Conservation (phyloP, 176 grass and related monocot genomes). For the Pharus latifolius region DNA sequence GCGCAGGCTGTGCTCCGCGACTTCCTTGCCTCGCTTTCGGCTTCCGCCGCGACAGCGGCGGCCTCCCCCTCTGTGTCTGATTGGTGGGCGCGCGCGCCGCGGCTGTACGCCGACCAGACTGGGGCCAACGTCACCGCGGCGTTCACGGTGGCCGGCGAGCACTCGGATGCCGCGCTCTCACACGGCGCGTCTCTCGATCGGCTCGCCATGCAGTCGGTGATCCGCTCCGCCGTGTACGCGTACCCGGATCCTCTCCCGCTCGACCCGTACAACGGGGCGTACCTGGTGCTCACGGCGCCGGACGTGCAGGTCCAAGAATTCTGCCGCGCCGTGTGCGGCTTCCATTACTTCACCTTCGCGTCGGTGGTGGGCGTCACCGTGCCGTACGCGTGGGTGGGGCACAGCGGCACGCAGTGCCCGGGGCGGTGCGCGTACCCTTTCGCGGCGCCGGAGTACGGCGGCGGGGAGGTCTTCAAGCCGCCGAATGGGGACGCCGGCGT, state of each 20-base stretch:
- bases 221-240: conserved; percentile 43
- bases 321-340: conserved; percentile 78
- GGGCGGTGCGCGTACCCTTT: conserved; percentile 81
- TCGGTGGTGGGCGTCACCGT: conserved; percentile 64
- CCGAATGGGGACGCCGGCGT: conserved; percentile 64
- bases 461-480: conserved; percentile 31
- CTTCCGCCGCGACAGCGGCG: not conserved
- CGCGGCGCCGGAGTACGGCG: conserved; percentile 30
- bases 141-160: conserved; percentile 51
- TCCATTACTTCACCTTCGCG: conserved; percentile 86
- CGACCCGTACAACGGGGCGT: conserved; percentile 54
- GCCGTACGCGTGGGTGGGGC: conserved; percentile 80
- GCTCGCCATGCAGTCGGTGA: conserved; percentile 59
- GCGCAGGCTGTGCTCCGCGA: conserved; percentile 59
- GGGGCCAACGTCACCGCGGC: conserved; percentile 45
- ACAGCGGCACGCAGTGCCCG: conserved; percentile 67
- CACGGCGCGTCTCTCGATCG: conserved; percentile 59
- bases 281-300: conserved; percentile 78
- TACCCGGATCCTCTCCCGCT: conserved; percentile 43
- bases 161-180: conserved; percentile 43
- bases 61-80: conserved; percentile 50
- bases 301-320: conserved; percentile 80
- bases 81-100: conserved; percentile 62
- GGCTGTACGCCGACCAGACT: conserved; percentile 69
- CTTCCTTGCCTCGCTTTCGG: conserved; percentile 72